Evolutionary conservation across 495 filamentous ascomycete species (phyloP).

Genomic region (Lophiostoma macrostomum): DNA sequence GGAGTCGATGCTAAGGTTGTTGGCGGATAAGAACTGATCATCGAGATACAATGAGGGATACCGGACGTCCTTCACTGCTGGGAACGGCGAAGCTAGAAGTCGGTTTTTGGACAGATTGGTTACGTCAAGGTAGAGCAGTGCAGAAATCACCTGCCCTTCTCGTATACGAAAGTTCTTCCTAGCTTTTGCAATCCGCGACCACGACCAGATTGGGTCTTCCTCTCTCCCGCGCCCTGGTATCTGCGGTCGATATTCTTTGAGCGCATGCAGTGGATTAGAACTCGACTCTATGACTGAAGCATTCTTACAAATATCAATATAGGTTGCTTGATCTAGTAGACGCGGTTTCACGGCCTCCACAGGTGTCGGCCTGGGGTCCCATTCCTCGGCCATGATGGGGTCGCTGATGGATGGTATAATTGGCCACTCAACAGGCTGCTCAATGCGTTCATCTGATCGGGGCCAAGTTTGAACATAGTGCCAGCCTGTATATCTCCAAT

Average conservation of each 20-base stretch:
- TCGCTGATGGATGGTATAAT: conserved; percentile 4
- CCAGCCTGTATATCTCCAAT: neutral
- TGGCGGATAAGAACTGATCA: conserved; percentile 28
- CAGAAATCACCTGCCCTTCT: conserved; percentile 21
- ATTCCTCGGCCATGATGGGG: conserved; percentile 7
- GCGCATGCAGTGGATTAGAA: neutral
- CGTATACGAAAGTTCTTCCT: neutral
- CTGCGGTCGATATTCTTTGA: neutral
- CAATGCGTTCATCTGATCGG: neutral
- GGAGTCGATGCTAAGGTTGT: conserved; percentile 6
- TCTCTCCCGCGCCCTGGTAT: neutral
- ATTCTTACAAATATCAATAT: conserved; percentile 12
- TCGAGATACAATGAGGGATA: conserved; percentile 23
- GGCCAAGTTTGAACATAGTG: neutral
- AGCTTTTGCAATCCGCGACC: neutral
- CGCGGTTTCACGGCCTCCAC: neutral
- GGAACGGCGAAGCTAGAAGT: conserved; percentile 14
- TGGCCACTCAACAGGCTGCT: neutral
- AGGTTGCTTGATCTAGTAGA: neutral
- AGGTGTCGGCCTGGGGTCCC: conserved; percentile 15
- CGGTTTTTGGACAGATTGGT: neutral
- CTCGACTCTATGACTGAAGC: neutral
- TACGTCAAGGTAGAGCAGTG: conserved; percentile 20
- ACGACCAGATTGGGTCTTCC: conserved; percentile 8
- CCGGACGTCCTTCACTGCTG: conserved; percentile 12